Conservation (phyloP, 163 green algal genomes). For the Volvox carteri region DNA sequence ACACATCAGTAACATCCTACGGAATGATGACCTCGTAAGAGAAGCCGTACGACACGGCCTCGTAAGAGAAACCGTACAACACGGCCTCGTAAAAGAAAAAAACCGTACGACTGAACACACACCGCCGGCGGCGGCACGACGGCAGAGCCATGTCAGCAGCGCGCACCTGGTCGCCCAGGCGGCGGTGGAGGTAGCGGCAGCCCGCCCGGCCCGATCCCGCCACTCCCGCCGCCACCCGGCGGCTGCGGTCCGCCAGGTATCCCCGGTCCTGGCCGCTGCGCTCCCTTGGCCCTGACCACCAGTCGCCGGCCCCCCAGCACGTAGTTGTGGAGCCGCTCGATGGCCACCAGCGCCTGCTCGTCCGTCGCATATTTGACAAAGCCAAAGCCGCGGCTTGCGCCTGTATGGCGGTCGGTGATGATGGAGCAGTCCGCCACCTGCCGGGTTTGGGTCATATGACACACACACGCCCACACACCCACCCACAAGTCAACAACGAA, state of each 20-base stretch:
- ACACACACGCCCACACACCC: neutral
- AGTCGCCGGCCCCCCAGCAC: slow-evolving; percentile 11
- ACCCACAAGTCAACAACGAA: neutral
- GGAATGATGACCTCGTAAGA: no score
- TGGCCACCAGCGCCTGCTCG: slow-evolving; percentile 23
- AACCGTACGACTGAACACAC: no score
- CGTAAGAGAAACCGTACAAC: no score
- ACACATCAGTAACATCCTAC: no score
- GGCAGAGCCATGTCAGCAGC: no score
- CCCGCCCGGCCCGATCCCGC: neutral
- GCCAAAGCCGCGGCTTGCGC: slow-evolving; percentile 80
- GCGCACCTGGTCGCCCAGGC: slow-evolving; percentile 32
- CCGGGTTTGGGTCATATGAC: neutral
- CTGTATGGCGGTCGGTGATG: slow-evolving; percentile 56
- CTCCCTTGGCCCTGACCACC: slow-evolving; percentile 32
- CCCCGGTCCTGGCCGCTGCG: neutral
- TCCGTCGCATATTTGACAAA: slow-evolving; percentile 85
- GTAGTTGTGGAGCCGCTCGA: slow-evolving; percentile 60
- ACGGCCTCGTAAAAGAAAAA: no score
- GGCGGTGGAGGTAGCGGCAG: slow-evolving; percentile 18
- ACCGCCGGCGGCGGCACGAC: no score
- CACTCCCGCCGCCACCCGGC: neutral
- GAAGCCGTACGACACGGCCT: no score
- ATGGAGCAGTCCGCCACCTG: slow-evolving; percentile 60
- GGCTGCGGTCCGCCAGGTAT: neutral